Conservation (phyloP, 2,329 filamentous ascomycete species). For the Colletotrichum tropicicola region DNA sequence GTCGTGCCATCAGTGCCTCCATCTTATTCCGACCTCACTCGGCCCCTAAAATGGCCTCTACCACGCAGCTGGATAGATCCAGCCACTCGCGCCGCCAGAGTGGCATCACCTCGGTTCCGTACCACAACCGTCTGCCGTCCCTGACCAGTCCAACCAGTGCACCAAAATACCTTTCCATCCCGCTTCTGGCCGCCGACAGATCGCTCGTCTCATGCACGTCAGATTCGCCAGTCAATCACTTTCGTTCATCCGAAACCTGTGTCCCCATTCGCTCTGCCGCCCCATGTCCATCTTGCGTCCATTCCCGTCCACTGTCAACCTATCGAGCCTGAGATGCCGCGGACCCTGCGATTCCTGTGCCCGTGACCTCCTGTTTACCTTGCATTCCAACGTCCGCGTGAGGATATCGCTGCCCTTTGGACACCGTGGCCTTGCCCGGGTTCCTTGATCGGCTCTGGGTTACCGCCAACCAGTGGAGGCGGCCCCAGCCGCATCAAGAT, state of each 20-base stretch:
- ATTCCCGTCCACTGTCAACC: constrained; percentile 2
- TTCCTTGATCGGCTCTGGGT: neutral
- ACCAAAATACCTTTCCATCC: constrained; percentile 13
- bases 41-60: constrained; percentile 22
- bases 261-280: constrained; percentile 6
- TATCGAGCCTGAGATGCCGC: neutral
- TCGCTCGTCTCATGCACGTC: constrained; percentile 28
- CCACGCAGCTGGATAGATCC: constrained; percentile 23
- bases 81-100: constrained; percentile 20
- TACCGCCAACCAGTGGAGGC: neutral
- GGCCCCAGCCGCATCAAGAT: neutral
- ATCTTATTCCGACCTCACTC: neutral
- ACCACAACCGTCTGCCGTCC: constrained; percentile 10
- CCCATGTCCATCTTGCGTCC: constrained; percentile 14
- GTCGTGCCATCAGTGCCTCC: too few relatives aligned
- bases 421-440: neutral
- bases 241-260: constrained; percentile 1
- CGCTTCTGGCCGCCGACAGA: constrained; percentile 23
- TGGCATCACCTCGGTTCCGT: constrained; percentile 9
- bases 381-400: neutral
- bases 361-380: neutral
- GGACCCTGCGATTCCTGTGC: neutral
- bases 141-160: neutral
- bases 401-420: neutral
- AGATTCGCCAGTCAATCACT: constrained; percentile 14